Base-by-base conservation (phyloP, 1,139 yeast genomes). In the Magnusiomyces sp. region DNA sequence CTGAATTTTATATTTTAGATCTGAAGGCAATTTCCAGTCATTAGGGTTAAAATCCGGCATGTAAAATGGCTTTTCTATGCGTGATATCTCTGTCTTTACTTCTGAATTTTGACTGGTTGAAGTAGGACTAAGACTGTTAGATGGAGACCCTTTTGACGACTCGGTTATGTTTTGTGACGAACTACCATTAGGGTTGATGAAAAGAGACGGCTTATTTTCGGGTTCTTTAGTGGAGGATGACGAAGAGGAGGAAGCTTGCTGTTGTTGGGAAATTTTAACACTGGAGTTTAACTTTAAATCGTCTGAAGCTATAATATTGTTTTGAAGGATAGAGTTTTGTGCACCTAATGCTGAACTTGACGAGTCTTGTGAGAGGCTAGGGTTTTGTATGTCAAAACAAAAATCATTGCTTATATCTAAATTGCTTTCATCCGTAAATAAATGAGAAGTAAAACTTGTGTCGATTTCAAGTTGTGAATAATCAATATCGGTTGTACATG, bases 1-100 rank as follows among this genome's bases (percentile, higher is more conserved):
- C 20, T 69, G 67, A 53, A 88, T 62, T 48, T 73, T 69, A 63
- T 78, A 83, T 2, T 88, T 88, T 53, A 83, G 52, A 42, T 45
- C 49, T 11, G 52, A 47, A 2, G 49, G 47, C 20, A 68, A 63
- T 29, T 62, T 62, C 58, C 69, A 65, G 31, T 57, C 60, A 2
- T 55, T 55, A 2, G 70, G 60, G 49, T 61, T 51, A 62, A 59
- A 66, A 50, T 58, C 61, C 56, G 71, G 71, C 49, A 69, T 56
- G 41, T 56, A 58, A 5, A 57, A 49, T 29, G 60, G 61, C 27
- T 46, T 51, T 9, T 54, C 53, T 6, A 43, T 9, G 5, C 5
- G 40, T 11, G 40, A 31, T 33, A 10, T 3, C 16, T 33, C 27
- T 31, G 7, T 11, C 17, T 44, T 20, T 29, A 10, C 32, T 34